Conservation (phyloP, 176 grass and related monocot species). For the Aegilops tauschii region DNA sequence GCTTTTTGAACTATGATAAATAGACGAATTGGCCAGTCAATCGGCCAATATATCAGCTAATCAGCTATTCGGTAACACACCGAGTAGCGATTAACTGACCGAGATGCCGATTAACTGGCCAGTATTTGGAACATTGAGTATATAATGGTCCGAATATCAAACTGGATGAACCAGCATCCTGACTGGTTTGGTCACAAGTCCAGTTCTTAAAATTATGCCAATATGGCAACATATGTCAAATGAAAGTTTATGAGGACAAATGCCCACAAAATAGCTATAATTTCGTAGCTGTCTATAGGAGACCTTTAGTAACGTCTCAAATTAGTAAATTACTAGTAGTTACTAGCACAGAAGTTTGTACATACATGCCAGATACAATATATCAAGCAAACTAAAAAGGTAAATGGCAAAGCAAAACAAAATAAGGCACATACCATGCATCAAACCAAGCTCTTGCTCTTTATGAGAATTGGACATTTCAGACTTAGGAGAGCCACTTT, state of each 20-base stretch:
- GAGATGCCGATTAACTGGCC: too few relatives aligned
- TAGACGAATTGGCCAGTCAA: too few relatives aligned
- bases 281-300: not conserved
- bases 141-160: not conserved
- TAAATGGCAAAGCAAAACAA: constrained; percentile 26
- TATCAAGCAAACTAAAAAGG: constrained; percentile 24
- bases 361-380: constrained; percentile 27
- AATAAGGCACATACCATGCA: constrained; percentile 56
- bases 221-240: not conserved
- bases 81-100: too few relatives aligned
- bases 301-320: not conserved
- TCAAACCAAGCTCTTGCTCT: constrained; percentile 62
- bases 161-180: not conserved
- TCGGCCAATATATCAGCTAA: too few relatives aligned
- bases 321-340: not conserved
- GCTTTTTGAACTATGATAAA: too few relatives aligned
- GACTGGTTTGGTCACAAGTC: not conserved
- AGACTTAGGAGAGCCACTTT: constrained; percentile 66
- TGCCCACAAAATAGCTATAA: not conserved
- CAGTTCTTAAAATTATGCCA: not conserved
- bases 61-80: too few relatives aligned
- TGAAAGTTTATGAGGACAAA: constrained; percentile 4
- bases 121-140: too few relatives aligned
- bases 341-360: not conserved
- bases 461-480: constrained; percentile 77